These are phyloP conservation scores for Citrus trifoliata DNA, from an alignment of 345 rosid genomes.

Conservation along the genomic window DNA sequence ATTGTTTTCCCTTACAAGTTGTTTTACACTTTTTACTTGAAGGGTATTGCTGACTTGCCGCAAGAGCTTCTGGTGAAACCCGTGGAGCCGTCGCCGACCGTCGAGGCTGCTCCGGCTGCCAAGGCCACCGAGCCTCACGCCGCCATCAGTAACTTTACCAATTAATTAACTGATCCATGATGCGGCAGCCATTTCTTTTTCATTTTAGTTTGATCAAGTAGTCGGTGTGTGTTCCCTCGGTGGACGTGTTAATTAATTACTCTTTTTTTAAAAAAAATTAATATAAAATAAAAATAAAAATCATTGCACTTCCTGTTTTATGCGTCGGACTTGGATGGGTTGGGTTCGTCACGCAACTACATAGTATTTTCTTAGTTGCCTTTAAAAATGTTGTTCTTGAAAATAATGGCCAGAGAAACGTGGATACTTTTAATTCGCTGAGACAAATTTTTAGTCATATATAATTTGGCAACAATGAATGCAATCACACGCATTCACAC, in stretches of 20 bases:
- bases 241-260: background rate
- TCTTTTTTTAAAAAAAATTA: background rate
- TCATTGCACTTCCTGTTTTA: background rate
- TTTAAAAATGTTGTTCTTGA: no score
- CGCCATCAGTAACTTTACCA: constrained; percentile 31
- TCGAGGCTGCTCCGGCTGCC: constrained; percentile 46
- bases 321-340: no score
- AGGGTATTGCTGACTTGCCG: constrained; percentile 41
- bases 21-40: constrained; percentile 51
- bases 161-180: constrained; percentile 25
- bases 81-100: constrained; percentile 33
- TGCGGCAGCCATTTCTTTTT: background rate
- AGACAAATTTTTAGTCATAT: no score
- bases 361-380: no score
- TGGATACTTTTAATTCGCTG: background rate
- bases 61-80: constrained; percentile 38
- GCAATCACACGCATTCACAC: no score
- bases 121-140: constrained; percentile 47
- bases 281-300: background rate
- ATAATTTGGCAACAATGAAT: no score
- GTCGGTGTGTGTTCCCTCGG: background rate
- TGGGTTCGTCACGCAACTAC: no score
- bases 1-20: constrained; percentile 53
- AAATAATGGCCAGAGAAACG: background rate
- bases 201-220: background rate